phyloP scores from a whole-genome alignment of 768 basidiomycete species.

The Boletus tomentosulus region DNA sequence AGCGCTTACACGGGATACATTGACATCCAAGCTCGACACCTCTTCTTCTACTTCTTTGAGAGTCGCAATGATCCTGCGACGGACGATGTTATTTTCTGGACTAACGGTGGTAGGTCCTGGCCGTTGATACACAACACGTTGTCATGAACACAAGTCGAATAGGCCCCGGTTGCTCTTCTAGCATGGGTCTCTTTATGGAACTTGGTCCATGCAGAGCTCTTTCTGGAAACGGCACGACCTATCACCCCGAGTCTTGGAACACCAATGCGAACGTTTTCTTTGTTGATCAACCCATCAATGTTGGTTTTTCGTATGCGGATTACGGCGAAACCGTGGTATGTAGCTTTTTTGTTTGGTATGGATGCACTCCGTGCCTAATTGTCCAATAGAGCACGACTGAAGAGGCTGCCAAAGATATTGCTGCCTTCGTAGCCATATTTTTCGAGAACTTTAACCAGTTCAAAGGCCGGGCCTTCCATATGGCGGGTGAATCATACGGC shows the following conservation, averaged over 20 bases:
- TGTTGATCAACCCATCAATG: slow-evolving; percentile 44
- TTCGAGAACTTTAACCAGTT: slow-evolving; percentile 72
- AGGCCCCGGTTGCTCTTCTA: slow-evolving; percentile 51
- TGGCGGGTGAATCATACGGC: slow-evolving; percentile 56
- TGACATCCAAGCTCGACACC: slow-evolving; percentile 57
- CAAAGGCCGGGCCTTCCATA: slow-evolving; percentile 60
- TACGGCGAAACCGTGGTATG: slow-evolving; percentile 38
- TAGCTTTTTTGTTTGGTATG: neutral
- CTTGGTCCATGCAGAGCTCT: slow-evolving; percentile 68
- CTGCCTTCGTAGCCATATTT: slow-evolving; percentile 67
- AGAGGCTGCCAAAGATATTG: slow-evolving; percentile 66
- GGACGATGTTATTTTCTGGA: slow-evolving; percentile 59
- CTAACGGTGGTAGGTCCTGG: slow-evolving; percentile 48
- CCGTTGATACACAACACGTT: neutral
- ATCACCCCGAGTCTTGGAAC: slow-evolving; percentile 65
- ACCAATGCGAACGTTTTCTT: slow-evolving; percentile 51
- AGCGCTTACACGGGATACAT: slow-evolving; percentile 67
- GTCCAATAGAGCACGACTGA: slow-evolving; percentile 51
- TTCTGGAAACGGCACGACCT: slow-evolving; percentile 45
- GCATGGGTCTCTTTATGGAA: slow-evolving; percentile 70
- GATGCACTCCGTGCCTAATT: neutral
- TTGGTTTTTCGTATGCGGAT: slow-evolving; percentile 46
- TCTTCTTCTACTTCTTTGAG: slow-evolving; percentile 78
- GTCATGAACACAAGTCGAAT: neutral
- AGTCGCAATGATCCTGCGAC: slow-evolving; percentile 53